Conservation (phyloP, 441 rosid genomes). For the Bruguiera hainesii region DNA sequence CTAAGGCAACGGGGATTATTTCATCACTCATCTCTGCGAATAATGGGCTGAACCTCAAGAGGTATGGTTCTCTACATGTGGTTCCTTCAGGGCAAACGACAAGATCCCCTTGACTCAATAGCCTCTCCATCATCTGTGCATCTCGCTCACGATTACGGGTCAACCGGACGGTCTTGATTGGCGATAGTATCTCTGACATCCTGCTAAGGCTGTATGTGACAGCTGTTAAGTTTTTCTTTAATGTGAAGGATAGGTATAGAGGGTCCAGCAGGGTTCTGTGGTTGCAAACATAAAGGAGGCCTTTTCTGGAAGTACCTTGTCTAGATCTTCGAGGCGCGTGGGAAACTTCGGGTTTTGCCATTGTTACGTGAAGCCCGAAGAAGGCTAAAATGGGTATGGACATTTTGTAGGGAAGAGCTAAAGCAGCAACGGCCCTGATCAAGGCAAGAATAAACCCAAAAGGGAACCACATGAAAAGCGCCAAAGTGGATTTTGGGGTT, state of each 20-base stretch:
- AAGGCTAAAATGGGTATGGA: conserved; percentile 44
- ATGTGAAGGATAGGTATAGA: conserved; percentile 53
- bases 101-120: conserved; percentile 64
- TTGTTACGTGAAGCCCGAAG: conserved; percentile 33
- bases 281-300: conserved; percentile 79
- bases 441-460: conserved; percentile 49
- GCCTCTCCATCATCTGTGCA: conserved; percentile 60
- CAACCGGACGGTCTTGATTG: conserved; percentile 78
- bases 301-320: conserved; percentile 41
- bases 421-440: conserved; percentile 46
- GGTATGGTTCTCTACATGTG: conserved; percentile 86
- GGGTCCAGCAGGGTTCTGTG: conserved; percentile 91
- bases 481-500: conserved; percentile 59
- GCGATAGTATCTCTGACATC: conserved; percentile 75
- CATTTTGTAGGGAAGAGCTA: conserved; percentile 49
- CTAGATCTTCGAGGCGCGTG: conserved; percentile 31
- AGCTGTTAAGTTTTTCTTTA: conserved; percentile 62
- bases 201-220: conserved; percentile 90
- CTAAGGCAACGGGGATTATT: conserved; percentile 78
- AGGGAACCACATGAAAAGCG: conserved; percentile 78
- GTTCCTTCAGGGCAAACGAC: conserved; percentile 98
- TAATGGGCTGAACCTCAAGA: conserved; percentile 82
- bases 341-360: conserved; percentile 20
- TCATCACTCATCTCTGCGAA: conserved; percentile 80
- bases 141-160: conserved; percentile 66